Conservation (phyloP, 495 filamentous ascomycete genomes). For the Viridothelium virens region DNA sequence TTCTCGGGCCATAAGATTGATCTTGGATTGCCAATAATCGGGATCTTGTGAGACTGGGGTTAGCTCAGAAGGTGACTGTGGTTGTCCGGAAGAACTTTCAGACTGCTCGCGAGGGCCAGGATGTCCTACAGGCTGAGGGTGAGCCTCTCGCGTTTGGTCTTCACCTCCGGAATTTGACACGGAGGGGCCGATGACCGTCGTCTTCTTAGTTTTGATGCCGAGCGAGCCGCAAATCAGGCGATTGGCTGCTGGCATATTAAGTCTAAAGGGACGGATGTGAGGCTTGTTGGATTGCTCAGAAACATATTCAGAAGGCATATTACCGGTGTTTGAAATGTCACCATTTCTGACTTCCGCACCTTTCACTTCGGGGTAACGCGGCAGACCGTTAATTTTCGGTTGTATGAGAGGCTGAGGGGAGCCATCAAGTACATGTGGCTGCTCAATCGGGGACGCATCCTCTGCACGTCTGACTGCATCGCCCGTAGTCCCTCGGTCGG, state of each 20-base stretch:
- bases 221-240: neutral
- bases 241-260: neutral
- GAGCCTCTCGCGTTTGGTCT: conserved; percentile 38
- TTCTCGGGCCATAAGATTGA: conserved; percentile 69
- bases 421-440: too few relatives aligned
- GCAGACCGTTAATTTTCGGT: too few relatives aligned
- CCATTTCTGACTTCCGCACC: too few relatives aligned
- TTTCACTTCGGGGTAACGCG: too few relatives aligned
- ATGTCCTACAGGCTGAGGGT: neutral
- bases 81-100: neutral
- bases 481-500: too few relatives aligned
- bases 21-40: conserved; percentile 63
- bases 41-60: conserved; percentile 36
- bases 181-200: conserved; percentile 18
- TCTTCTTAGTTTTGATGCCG: neutral
- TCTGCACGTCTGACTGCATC: too few relatives aligned
- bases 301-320: too few relatives aligned
- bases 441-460: too few relatives aligned
- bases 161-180: too few relatives aligned
- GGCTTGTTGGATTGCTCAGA: neutral
- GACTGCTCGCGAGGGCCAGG: neutral
- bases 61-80: conserved; percentile 20
- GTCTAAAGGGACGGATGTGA: neutral
- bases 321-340: too few relatives aligned
- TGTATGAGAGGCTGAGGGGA: too few relatives aligned